phyloP scores from a whole-genome alignment of 1,284 basidiomycete genomes.

The Sporisorium iseilematis-ciliati region DNA sequence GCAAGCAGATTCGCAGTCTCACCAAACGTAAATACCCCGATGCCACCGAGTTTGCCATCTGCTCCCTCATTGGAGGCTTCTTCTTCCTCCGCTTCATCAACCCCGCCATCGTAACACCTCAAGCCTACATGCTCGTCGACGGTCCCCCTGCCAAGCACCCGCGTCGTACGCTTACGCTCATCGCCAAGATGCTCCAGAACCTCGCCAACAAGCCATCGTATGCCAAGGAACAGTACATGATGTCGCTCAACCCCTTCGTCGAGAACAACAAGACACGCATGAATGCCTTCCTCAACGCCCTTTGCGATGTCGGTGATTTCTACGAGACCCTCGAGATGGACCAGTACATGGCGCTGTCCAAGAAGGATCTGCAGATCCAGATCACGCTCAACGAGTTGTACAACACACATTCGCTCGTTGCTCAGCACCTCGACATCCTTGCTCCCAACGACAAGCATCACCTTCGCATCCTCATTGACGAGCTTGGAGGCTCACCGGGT shows the following conservation, averaged over 20 bases:
- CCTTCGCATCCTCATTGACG: constrained; percentile 92
- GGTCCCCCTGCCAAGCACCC: constrained; percentile 97
- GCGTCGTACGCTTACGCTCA: constrained; percentile 92
- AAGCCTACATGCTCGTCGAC: constrained; percentile 99
- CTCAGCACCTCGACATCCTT: constrained; percentile 93
- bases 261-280: constrained; percentile 98
- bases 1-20: constrained; percentile 96
- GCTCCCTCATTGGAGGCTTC: constrained; percentile 97
- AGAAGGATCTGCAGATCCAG: constrained; percentile 97
- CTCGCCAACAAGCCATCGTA: constrained; percentile 98
- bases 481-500: constrained; percentile 88
- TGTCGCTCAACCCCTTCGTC: constrained; percentile 96
- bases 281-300: constrained; percentile 93
- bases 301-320: constrained; percentile 99
- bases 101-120: constrained; percentile 98
- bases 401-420: constrained; percentile 93
- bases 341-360: constrained; percentile 99
- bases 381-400: constrained; percentile 99
- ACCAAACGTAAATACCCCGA: constrained; percentile 99
- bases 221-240: constrained; percentile 98
- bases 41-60: constrained; percentile 95
- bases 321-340: constrained; percentile 99
- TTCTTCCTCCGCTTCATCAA: constrained; percentile 99
- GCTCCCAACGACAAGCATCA: constrained; percentile 98
- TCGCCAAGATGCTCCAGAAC: constrained; percentile 99